A percentile compares a stretch with the other conserved stretches of the same genome.
These are phyloP conservation scores for Ambrosiella cleistominuta DNA, from an alignment of 2,329 filamentous ascomycete genomes.

Conservation along the genomic window DNA sequence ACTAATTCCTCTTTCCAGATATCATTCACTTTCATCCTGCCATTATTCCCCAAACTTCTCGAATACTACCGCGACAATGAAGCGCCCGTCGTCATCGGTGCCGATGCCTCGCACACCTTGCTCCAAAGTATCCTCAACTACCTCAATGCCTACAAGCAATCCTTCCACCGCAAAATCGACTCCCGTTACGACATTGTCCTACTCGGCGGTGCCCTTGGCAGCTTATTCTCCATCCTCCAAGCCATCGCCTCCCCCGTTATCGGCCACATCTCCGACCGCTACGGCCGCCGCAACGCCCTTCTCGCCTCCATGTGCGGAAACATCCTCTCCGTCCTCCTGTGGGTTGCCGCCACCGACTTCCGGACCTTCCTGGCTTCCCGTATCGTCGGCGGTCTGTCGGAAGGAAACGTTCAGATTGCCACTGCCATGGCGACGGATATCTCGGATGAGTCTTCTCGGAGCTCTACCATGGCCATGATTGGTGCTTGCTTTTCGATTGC, in stretches of 20 bases:
- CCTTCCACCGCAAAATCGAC: constrained; percentile 83
- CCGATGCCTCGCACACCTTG: constrained; percentile 40
- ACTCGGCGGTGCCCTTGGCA: constrained; percentile 81
- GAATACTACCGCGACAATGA: constrained; percentile 90
- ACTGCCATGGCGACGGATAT: constrained; percentile 95
- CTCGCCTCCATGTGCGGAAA: constrained; percentile 88
- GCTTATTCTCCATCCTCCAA: constrained; percentile 78
- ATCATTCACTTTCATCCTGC: constrained; percentile 96
- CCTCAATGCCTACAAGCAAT: constrained; percentile 86
- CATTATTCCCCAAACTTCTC: constrained; percentile 84
- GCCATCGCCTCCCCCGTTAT: constrained; percentile 86
- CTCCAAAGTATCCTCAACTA: constrained; percentile 65
- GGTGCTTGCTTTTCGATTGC: constrained; percentile 93
- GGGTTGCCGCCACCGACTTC: constrained; percentile 88
- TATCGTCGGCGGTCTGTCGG: constrained; percentile 78
- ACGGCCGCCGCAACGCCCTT: constrained; percentile 74
- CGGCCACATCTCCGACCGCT: constrained; percentile 68
- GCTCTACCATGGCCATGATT: constrained; percentile 88
- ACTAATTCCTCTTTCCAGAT: constrained; percentile 38
- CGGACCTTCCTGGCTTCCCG: constrained; percentile 88
- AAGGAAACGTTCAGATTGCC: constrained; percentile 91
- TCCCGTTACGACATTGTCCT: constrained; percentile 94
- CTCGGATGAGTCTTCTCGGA: constrained; percentile 66
- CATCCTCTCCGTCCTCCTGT: constrained; percentile 79
- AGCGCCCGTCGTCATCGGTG: constrained; percentile 27